Evolutionary conservation across 1,139 yeast species (phyloP).

Genomic region (Eremothecium gossypii): DNA sequence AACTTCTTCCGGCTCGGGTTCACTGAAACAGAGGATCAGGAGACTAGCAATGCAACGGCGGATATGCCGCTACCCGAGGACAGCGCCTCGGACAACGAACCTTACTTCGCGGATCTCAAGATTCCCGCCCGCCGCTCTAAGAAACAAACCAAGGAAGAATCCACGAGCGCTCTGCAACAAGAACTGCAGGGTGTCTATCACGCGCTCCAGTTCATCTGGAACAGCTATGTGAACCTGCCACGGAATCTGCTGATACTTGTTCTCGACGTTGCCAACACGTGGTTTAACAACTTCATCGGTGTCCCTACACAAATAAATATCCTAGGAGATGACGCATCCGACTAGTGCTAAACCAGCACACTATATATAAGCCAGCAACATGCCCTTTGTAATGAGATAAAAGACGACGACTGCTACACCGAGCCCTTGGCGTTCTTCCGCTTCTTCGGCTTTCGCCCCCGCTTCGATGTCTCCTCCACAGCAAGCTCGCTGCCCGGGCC

Average conservation of each 20-base stretch:
- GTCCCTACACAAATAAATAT: constrained; percentile 10
- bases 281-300: constrained; percentile 76
- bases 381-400: neutral
- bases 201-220: constrained; percentile 59
- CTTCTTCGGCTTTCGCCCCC: constrained; percentile 8
- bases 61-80: constrained; percentile 7
- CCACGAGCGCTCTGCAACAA: constrained; percentile 39
- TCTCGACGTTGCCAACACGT: constrained; percentile 41
- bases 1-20: constrained; percentile 23
- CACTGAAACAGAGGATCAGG: constrained; percentile 1
- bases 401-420: neutral
- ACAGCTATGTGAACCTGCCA: constrained; percentile 67
- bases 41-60: constrained; percentile 3
- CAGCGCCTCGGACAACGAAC: constrained; percentile 14
- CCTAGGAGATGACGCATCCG: too few relatives aligned
- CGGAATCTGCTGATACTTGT: constrained; percentile 43
- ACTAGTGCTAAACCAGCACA: too few relatives aligned
- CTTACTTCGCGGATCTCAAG: constrained; percentile 20
- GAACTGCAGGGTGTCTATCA: constrained; percentile 49
- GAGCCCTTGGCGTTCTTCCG: constrained; percentile 7
- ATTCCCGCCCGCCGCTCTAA: constrained; percentile 15
- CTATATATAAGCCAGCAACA: too few relatives aligned
- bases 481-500: neutral
- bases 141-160: constrained; percentile 19
- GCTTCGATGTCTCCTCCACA: constrained; percentile 3